phyloP scores from a whole-genome alignment of 208 protist genomes.

The Leptomonas pyrrhocoris region DNA sequence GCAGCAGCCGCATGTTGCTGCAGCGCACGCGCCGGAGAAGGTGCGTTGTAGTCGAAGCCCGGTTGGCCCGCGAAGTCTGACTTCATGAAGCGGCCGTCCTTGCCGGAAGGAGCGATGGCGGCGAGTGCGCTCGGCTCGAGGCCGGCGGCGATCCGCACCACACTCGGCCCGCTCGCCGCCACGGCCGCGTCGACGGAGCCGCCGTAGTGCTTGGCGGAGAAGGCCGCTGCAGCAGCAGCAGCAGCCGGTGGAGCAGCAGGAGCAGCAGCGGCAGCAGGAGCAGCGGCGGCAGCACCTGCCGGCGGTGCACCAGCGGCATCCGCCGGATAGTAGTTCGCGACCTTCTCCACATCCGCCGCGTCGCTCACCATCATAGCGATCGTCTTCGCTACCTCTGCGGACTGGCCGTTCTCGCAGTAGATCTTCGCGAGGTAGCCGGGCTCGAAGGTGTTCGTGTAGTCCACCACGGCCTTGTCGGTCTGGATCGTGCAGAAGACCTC shows the following conservation, averaged over 20 bases:
- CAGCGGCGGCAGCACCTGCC: conserved; percentile 29
- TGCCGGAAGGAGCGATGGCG: conserved; percentile 61
- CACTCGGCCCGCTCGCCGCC: conserved; percentile 75
- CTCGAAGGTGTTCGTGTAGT: conserved; percentile 95
- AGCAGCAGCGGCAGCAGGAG: conserved; percentile 34
- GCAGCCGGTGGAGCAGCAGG: conserved; percentile 26
- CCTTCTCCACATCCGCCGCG: conserved; percentile 76
- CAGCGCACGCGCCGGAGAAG: conserved; percentile 17
- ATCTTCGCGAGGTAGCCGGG: conserved; percentile 96
- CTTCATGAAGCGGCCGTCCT: conserved; percentile 81
- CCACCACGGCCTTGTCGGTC: conserved; percentile 98
- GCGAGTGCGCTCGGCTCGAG: conserved; percentile 48
- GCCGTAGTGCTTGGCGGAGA: conserved; percentile 50
- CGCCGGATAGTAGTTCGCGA: conserved; percentile 50
- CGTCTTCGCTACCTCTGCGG: conserved; percentile 75
- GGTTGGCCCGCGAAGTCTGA: conserved; percentile 75
- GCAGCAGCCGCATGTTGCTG: neutral
- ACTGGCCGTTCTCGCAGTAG: conserved; percentile 79
- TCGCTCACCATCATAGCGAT: conserved; percentile 91
- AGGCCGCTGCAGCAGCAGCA: conserved; percentile 15
- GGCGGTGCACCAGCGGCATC: conserved; percentile 33
- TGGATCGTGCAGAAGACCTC: conserved; percentile 95
- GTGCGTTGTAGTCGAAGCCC: conserved; percentile 83
- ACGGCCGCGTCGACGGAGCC: conserved; percentile 67
- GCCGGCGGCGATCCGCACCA: conserved; percentile 77